Evolutionary conservation across 1,284 basidiomycete species (phyloP).

Genomic region (Leccinum solheimii): DNA sequence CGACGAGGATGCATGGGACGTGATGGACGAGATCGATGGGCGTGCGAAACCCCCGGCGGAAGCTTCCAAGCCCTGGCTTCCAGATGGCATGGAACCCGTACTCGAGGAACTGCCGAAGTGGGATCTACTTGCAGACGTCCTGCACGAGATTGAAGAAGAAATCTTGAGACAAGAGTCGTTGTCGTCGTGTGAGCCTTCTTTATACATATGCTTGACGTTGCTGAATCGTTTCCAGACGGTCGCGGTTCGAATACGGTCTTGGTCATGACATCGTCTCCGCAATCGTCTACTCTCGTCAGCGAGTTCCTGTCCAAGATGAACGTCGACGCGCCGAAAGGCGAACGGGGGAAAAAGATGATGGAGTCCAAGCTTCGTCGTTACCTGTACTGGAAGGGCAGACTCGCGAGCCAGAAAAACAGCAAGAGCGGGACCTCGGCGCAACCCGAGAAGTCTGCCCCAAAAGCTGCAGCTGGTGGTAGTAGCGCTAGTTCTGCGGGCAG

Average conservation of each 20-base stretch:
- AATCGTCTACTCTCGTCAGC: constrained; percentile 71
- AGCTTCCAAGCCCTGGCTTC: constrained; percentile 56
- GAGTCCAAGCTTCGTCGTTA: constrained; percentile 69
- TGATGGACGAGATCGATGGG: constrained; percentile 52
- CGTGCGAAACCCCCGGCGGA: constrained; percentile 22
- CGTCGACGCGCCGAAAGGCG: constrained; percentile 51
- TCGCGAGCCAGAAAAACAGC: constrained; percentile 33
- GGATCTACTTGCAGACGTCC: constrained; percentile 79
- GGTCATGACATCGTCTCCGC: constrained; percentile 85
- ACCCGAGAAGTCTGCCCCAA: constrained; percentile 7
- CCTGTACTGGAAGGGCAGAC: constrained; percentile 79
- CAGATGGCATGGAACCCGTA: constrained; percentile 80
- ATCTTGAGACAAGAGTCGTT: constrained; percentile 63
- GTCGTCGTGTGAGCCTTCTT: constrained; percentile 28
- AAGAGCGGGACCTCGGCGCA: constrained; percentile 7
- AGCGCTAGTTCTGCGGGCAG: constrained; percentile 1
- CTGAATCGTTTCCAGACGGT: constrained; percentile 34
- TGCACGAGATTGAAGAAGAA: constrained; percentile 92
- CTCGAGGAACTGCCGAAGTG: constrained; percentile 97
- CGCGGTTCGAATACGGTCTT: constrained; percentile 78
- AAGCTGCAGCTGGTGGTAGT: not conserved
- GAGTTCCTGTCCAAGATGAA: constrained; percentile 78
- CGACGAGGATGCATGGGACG: constrained; percentile 71
- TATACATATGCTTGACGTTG: constrained; percentile 17
- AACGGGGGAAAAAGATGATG: constrained; percentile 81